Percentiles rank a stretch among this genome's conserved stretches.
Evolutionary conservation across 2,329 filamentous ascomycete genomes (phyloP).

Genomic region (Colletotrichum coccodes): DNA sequence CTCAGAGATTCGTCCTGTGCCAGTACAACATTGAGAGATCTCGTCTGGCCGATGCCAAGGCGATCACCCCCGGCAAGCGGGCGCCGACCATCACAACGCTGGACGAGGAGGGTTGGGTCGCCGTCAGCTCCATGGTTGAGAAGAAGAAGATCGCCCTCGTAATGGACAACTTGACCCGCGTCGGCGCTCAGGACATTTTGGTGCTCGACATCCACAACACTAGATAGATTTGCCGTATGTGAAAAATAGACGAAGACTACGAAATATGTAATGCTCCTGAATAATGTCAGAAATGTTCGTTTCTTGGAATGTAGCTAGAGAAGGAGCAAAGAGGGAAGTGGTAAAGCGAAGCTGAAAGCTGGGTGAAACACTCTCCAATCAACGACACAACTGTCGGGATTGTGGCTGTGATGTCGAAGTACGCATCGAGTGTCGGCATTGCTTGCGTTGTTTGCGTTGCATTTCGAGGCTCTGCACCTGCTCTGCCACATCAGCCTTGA

Average conservation of each 20-base stretch:
- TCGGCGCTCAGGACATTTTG: conserved; percentile 86
- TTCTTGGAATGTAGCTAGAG: neutral
- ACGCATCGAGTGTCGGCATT: conserved; percentile 3
- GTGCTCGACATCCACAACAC: conserved; percentile 89
- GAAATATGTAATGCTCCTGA: conserved; percentile 20
- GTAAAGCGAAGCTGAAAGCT: neutral
- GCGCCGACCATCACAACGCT: conserved; percentile 92
- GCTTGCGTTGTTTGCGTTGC: conserved; percentile 20
- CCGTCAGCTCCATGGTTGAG: conserved; percentile 93
- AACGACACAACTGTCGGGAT: conserved; percentile 4
- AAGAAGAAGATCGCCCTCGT: conserved; percentile 85
- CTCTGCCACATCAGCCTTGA: conserved; percentile 11
- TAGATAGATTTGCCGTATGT: conserved; percentile 47
- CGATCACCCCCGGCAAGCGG: conserved; percentile 92
- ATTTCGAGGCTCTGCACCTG: conserved; percentile 13
- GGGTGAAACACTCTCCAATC: conserved; percentile 1
- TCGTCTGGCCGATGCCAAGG: conserved; percentile 72
- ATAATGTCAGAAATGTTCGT: neutral
- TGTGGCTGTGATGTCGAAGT: conserved; percentile 11
- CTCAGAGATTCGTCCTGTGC: conserved; percentile 93
- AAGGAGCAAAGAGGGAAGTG: neutral
- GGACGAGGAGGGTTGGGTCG: conserved; percentile 91
- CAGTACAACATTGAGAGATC: conserved; percentile 91
- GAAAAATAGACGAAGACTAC: conserved; percentile 14
- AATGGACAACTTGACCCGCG: conserved; percentile 84